A percentile compares a stretch with the other conserved stretches of the same genome.
These are phyloP conservation scores for Talaromyces sp. DNA, from an alignment of 2,329 filamentous ascomycete species.

Conservation along the genomic window DNA sequence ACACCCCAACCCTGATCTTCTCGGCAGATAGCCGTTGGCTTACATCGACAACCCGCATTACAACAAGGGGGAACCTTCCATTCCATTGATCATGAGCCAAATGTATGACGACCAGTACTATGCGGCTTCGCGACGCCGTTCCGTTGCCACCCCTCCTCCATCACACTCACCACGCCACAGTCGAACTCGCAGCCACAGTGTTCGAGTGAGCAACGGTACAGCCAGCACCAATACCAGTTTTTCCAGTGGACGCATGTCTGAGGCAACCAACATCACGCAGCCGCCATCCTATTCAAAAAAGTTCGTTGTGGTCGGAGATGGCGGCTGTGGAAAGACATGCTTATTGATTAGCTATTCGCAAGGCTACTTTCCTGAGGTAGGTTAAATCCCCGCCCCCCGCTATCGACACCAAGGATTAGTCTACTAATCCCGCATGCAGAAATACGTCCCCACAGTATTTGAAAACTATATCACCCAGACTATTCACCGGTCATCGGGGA, in stretches of 20 bases:
- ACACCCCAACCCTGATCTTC: neutral
- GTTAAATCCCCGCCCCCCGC: constrained; percentile 23
- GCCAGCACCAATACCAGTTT: constrained; percentile 82
- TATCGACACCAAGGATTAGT: neutral
- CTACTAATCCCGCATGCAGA: constrained; percentile 57
- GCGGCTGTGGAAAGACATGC: constrained; percentile 98
- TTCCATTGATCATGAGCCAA: constrained; percentile 34
- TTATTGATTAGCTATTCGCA: constrained; percentile 98
- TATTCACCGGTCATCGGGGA: constrained; percentile 81
- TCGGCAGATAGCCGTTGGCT: constrained; percentile 9
- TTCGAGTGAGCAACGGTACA: constrained; percentile 83
- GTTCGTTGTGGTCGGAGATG: constrained; percentile 97
- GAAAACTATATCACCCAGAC: constrained; percentile 99
- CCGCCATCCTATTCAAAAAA: constrained; percentile 96
- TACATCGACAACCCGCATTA: constrained; percentile 12
- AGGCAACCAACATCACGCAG: constrained; percentile 83
- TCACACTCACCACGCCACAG: constrained; percentile 47
- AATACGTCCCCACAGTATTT: constrained; percentile 99
- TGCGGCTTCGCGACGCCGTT: constrained; percentile 62
- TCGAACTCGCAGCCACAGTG: constrained; percentile 57
- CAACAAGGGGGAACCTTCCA: constrained; percentile 18
- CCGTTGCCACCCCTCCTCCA: constrained; percentile 47
- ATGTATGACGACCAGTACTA: constrained; percentile 50
- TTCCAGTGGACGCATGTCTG: constrained; percentile 72
- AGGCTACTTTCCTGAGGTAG: constrained; percentile 97